These are phyloP conservation scores for Phialemonium atrogriseum DNA, from an alignment of 2,329 filamentous ascomycete genomes.

Conservation along the genomic window DNA sequence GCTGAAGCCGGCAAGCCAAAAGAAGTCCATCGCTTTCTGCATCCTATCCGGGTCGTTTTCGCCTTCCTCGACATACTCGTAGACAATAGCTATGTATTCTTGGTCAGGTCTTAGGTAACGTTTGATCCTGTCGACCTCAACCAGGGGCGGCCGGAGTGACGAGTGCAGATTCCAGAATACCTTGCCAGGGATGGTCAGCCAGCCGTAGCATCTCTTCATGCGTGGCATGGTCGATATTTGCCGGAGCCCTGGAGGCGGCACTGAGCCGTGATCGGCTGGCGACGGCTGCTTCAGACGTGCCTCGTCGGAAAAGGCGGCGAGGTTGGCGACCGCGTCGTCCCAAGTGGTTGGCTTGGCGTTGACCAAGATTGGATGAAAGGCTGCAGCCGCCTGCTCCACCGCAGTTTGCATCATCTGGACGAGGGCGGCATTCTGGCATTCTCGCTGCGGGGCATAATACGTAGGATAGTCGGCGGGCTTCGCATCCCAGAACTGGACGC, in stretches of 20 bases:
- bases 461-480: background rate
- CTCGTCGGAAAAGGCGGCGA: conserved; percentile 1
- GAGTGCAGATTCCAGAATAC: too few species aligned
- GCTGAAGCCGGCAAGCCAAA: background rate
- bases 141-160: background rate
- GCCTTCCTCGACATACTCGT: conserved; percentile 3
- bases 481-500: conserved; percentile 2
- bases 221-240: background rate
- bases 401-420: conserved; percentile 4
- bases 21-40: background rate
- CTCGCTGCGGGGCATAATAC: conserved; percentile 1
- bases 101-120: background rate
- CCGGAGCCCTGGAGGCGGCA: too few species aligned
- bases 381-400: background rate
- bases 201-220: conserved; percentile 3
- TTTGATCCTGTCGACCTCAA: background rate
- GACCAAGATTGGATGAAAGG: background rate
- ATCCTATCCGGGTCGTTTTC: background rate
- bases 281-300: background rate
- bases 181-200: background rate
- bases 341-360: background rate
- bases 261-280: background rate
- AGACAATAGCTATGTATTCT: conserved; percentile 1
- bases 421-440: conserved; percentile 3
- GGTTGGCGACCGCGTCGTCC: background rate